Evolutionary conservation across 1,284 basidiomycete species (phyloP).

Genomic region (Cryptococcus sp.): DNA sequence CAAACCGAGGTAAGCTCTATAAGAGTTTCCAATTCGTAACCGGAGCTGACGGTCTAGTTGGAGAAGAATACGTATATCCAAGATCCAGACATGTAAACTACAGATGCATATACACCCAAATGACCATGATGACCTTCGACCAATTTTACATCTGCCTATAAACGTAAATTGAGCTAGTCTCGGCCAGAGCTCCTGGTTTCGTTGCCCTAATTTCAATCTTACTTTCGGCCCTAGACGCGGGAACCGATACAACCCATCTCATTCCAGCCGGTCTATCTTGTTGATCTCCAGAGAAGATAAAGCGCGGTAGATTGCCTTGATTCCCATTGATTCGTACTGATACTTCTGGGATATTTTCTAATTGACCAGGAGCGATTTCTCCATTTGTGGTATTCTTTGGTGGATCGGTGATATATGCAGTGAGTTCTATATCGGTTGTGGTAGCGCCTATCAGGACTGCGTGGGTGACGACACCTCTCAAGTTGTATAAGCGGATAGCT

Average conservation of each 20-base stretch:
- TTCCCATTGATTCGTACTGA: conserved; percentile 34
- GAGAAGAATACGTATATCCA: conserved; percentile 45
- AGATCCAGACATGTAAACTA: conserved; percentile 25
- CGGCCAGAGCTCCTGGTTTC: conserved; percentile 25
- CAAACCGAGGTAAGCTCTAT: conserved; percentile 32
- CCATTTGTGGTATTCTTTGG: neutral
- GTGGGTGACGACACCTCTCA: conserved; percentile 40
- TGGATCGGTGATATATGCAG: conserved; percentile 29
- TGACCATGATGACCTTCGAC: neutral
- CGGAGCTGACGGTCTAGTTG: conserved; percentile 19
- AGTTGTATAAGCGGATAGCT: conserved; percentile 36
- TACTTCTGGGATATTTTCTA: conserved; percentile 22
- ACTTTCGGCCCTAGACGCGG: conserved; percentile 22
- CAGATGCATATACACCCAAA: neutral
- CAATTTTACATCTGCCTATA: conserved; percentile 21
- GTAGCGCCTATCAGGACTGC: conserved; percentile 30
- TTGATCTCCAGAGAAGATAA: conserved; percentile 11
- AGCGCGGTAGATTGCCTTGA: conserved; percentile 18
- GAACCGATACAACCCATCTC: conserved; percentile 35
- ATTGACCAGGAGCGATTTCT: neutral
- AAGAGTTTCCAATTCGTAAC: neutral
- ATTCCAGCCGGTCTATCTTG: conserved; percentile 23
- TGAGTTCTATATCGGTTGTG: conserved; percentile 38
- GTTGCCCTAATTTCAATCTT: conserved; percentile 39
- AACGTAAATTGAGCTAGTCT: conserved; percentile 37